Base-by-base conservation (phyloP, 1,284 basidiomycete genomes). In the Ustilago cynodontis region DNA sequence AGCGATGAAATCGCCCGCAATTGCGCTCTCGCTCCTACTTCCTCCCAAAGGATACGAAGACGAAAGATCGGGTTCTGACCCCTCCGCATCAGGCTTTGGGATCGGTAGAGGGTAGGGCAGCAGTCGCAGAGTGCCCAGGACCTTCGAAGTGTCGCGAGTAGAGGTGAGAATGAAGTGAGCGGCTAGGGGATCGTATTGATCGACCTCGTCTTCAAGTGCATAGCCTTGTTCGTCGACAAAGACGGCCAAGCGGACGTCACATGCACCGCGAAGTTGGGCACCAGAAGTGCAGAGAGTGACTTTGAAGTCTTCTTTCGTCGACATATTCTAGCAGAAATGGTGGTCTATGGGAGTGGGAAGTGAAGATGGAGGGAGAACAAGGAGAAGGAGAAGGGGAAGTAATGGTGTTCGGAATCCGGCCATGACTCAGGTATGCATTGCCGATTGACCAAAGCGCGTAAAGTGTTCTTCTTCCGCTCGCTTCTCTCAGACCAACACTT, bases 171-270 rank as follows among this genome's bases (percentile, higher is more conserved):
- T 26, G 35, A 77, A 77, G 45, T 77, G 75, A 0, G 75, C 75
- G 0, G 75, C 66, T 43, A 73, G 62, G 9, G 75, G 75, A n/a
- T 77, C 75, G 64, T 77, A 77, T 67, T 79, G 75, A 59, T 83
- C 82, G n/a, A 83, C 58, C 61, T 83, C 82, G 57, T 79, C 80
- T n/a, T 69, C 54, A 47, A 82, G 65, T 6, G 66, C 60, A 47
- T 72, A 83, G 8, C 71, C 72, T 56, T 83, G 82, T 31, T 83
- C 82, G 2, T 78, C 35, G 45, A 82, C 77, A 51, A 82, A 83
- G 22, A 83, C 80, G 22, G 66, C 39, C 55, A 79, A 61, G 7
- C 82, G 59, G 14, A 80, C 66, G 7, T 63, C 56, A 55, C 74
- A 72, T 16, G 64, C 77, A 1, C 71, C 61, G 20, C 67, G 66